Conservation (phyloP, 345 rosid species). For the Gossypium turneri region DNA sequence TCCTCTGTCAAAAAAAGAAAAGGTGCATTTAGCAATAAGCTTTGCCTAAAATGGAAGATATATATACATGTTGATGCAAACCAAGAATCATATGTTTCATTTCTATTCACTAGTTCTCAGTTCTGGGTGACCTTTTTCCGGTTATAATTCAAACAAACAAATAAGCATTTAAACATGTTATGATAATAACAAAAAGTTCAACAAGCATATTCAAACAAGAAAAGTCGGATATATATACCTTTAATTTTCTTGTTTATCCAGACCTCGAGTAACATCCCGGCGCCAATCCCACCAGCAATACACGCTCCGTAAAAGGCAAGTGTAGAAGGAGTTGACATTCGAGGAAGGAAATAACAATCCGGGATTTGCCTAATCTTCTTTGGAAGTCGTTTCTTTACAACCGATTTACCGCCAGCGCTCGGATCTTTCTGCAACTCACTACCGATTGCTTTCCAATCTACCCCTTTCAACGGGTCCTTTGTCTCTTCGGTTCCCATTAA, state of each 20-base stretch:
- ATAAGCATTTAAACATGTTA: not conserved
- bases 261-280: conserved; percentile 36
- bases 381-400: conserved; percentile 65
- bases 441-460: conserved; percentile 74
- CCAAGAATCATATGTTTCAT: too few species aligned
- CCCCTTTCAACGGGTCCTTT: conserved; percentile 78
- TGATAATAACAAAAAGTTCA: not conserved
- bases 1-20: not conserved
- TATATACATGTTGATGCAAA: too few species aligned
- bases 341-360: conserved; percentile 86
- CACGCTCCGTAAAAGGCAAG: conserved; percentile 63
- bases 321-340: conserved; percentile 24
- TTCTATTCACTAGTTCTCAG: too few species aligned
- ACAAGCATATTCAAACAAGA: too few species aligned
- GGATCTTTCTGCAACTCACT: conserved; percentile 65
- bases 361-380: conserved; percentile 80
- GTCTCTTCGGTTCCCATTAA: conserved; percentile 60
- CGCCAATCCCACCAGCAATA: conserved; percentile 33
- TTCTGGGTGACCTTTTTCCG: too few species aligned
- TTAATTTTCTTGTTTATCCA: conserved; percentile 88
- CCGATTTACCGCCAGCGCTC: conserved; percentile 38
- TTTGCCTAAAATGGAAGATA: too few species aligned
- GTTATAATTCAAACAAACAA: not conserved
- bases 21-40: too few species aligned
- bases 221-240: conserved; percentile 32